Base-by-base conservation (phyloP, 306 rosid genomes). In the Fagus sylvatica region DNA sequence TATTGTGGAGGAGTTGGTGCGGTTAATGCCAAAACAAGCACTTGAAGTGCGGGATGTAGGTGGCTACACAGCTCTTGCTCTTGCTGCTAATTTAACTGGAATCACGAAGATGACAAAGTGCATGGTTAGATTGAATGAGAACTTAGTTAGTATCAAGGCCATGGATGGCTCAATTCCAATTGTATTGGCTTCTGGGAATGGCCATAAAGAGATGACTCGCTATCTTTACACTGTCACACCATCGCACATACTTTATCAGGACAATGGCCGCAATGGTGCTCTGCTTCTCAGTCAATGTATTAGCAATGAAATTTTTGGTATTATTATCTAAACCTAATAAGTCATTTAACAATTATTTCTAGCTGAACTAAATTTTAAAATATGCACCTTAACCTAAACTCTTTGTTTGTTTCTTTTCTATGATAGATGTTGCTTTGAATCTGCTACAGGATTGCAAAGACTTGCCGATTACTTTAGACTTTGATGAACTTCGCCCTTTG, bases 361-460 rank as follows among this genome's bases (percentile, higher is more conserved):
- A 10, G 51, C 51, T 46, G 51, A 46, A 46, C 51, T 8, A 46
- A 46, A 10, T 46, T 9, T 46, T 46, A 46, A 46, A 46, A 10
- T 46, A 46, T 10, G 15, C 11, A 46, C 51, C 51, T 46, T 46
- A 46, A 46, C 51, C 15, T 46, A 46, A 8, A 8, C 51, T 46
- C 51, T 8, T 46, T 46, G 51, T 46, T 61, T 61, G 15, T 32
- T 61, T n/a, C 33, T 61, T 61, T 61, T 32, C 9, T 11, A 22
- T n/a, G 33, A 32, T 12, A 71, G 76, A 73, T 55, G 66, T 73
- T 73, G 76, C 67, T 17, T 73, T 54, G 76, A n/a, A 73, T 54
- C 48, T 73, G 76, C 76, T 72, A 17, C 33, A 72, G 19, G 49
- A 15, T 36, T 12, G 56, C 34, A 43, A 42, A 2, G 36, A 57